phyloP scores from a whole-genome alignment of 495 filamentous ascomycete species.

The Daldinia decipiens region DNA sequence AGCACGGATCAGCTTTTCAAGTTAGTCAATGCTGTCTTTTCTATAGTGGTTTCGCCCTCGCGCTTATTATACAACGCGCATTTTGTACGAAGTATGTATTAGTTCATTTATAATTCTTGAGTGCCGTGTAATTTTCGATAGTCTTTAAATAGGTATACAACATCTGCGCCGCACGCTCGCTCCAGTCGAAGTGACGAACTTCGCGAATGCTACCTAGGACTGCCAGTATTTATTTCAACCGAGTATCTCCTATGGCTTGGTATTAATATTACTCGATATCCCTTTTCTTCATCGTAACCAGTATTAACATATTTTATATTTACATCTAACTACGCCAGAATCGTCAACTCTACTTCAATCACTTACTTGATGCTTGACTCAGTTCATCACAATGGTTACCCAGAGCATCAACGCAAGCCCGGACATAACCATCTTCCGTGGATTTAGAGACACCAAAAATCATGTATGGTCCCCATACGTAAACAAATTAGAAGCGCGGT shows the following conservation, averaged over 20 bases:
- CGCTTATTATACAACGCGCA: slow-evolving; percentile 9
- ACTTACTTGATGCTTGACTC: background rate
- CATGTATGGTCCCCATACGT: slow-evolving; percentile 74
- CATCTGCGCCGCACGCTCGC: slow-evolving; percentile 8
- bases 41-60: slow-evolving; percentile 3
- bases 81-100: background rate
- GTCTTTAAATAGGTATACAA: background rate
- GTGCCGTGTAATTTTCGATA: background rate
- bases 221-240: background rate
- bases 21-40: background rate
- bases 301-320: background rate
- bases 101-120: background rate
- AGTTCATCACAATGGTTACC: slow-evolving; percentile 28
- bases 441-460: slow-evolving; percentile 51
- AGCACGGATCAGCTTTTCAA: background rate
- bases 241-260: background rate
- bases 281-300: background rate
- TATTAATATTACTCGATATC: background rate
- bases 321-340: background rate
- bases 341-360: background rate
- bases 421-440: slow-evolving; percentile 63
- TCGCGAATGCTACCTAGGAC: background rate
- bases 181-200: slow-evolving; percentile 1
- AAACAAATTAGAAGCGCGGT: slow-evolving; percentile 70
- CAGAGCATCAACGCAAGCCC: slow-evolving; percentile 10